These are phyloP conservation scores for Kwoniella bestiolae DNA, from an alignment of 768 basidiomycete species.

Conservation along the genomic window DNA sequence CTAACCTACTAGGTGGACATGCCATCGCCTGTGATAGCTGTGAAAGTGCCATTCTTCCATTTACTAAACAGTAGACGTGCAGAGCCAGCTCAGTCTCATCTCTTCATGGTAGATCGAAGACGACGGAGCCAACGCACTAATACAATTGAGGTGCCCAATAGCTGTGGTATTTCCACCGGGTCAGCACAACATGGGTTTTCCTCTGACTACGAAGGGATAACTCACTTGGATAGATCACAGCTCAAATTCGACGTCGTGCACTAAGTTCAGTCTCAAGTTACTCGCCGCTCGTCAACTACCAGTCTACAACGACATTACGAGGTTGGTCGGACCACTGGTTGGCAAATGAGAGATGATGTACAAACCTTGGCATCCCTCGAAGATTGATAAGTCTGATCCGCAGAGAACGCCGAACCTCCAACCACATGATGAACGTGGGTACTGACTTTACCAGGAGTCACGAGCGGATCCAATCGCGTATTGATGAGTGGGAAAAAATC, in stretches of 20 bases:
- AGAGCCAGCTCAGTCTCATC: background rate
- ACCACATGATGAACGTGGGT: conserved; percentile 50
- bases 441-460: too few species aligned
- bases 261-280: too few species aligned
- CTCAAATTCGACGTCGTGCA: conserved; percentile 34
- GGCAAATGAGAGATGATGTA: background rate
- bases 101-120: too few species aligned
- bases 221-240: conserved; percentile 33
- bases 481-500: conserved; percentile 26
- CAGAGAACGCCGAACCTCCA: conserved; percentile 40
- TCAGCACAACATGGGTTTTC: too few species aligned
- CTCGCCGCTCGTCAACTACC: too few species aligned
- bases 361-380: conserved; percentile 10
- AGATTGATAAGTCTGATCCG: conserved; percentile 6
- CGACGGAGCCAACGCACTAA: conserved; percentile 24
- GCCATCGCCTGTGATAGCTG: conserved; percentile 29
- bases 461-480: conserved; percentile 48
- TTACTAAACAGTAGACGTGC: conserved; percentile 25
- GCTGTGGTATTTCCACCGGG: background rate
- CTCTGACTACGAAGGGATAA: too few species aligned
- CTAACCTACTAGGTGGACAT: conserved; percentile 27
- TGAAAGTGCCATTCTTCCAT: conserved; percentile 33
- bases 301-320: too few species aligned
- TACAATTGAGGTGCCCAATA: conserved; percentile 41
- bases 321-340: too few species aligned